Evolutionary conservation across 2,329 filamentous ascomycete species (phyloP).

Genomic region (Kalmusia sp.): DNA sequence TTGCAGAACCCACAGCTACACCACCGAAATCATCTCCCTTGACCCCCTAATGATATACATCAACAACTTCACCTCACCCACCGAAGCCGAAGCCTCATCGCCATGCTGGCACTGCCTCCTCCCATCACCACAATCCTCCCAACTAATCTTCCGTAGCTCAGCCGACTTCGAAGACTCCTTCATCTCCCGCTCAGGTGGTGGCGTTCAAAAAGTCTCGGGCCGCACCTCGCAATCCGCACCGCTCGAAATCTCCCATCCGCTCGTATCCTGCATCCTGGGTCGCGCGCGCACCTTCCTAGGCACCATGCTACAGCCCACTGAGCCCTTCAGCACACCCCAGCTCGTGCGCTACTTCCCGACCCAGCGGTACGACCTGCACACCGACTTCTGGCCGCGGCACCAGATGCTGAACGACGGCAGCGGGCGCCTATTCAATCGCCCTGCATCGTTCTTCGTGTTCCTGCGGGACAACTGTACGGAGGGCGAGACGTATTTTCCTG

Average conservation of each 20-base stretch:
- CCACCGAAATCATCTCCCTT: slow-evolving; percentile 34
- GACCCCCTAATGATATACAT: slow-evolving; percentile 36
- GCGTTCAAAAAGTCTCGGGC: slow-evolving; percentile 22
- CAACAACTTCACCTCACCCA: slow-evolving; percentile 33
- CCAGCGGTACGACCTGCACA: slow-evolving; percentile 35
- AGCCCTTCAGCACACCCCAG: slow-evolving; percentile 31
- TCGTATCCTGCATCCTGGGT: slow-evolving; percentile 30
- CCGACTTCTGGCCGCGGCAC: slow-evolving; percentile 32
- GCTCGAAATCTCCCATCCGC: slow-evolving; percentile 21
- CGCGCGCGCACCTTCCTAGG: slow-evolving; percentile 35
- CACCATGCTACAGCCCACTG: slow-evolving; percentile 24
- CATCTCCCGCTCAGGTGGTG: slow-evolving; percentile 25
- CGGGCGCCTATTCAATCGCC: slow-evolving; percentile 27
- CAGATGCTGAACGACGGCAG: slow-evolving; percentile 24
- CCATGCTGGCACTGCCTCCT: slow-evolving; percentile 19
- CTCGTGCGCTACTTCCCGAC: slow-evolving; percentile 30
- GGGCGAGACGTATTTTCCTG: slow-evolving; percentile 33
- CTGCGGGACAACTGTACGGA: slow-evolving; percentile 30
- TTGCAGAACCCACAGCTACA: slow-evolving; percentile 30
- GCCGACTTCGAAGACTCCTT: slow-evolving; percentile 29
- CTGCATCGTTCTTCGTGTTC: slow-evolving; percentile 33
- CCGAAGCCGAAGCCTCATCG: slow-evolving; percentile 30
- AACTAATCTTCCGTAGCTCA: slow-evolving; percentile 18
- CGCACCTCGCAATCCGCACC: slow-evolving; percentile 33
- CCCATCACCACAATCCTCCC: neutral